A percentile compares a stretch with the other conserved stretches of the same genome.
Conservation (phyloP, 768 basidiomycete genomes). For the Exsudoporus frostii region DNA sequence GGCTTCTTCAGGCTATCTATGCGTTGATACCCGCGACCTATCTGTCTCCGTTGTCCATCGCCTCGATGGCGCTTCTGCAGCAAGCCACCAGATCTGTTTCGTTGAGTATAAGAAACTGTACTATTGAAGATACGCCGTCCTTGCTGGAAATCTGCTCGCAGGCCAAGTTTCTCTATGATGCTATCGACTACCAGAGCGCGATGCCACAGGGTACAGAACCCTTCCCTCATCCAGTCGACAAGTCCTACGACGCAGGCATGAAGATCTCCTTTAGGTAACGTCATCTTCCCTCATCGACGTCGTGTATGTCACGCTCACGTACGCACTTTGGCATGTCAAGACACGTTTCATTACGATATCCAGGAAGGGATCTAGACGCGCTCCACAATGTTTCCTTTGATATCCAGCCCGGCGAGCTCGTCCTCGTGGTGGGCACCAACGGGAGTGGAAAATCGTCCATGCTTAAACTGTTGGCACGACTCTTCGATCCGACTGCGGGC, state of each 20-base stretch:
- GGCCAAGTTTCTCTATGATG: conserved; percentile 21
- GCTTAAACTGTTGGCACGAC: conserved; percentile 46
- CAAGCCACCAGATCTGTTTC: conserved; percentile 26
- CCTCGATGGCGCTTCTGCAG: conserved; percentile 35
- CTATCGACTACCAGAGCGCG: conserved; percentile 17
- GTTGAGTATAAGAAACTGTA: conserved; percentile 13
- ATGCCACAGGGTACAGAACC: conserved; percentile 19
- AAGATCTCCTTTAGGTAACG: conserved; percentile 26
- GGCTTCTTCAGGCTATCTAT: conserved; percentile 21
- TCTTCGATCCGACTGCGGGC: conserved; percentile 47
- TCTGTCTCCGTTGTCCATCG: conserved; percentile 29
- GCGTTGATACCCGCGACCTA: conserved; percentile 20
- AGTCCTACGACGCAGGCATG: conserved; percentile 17
- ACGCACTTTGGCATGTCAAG: conserved; percentile 2
- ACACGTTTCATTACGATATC: conserved; percentile 24
- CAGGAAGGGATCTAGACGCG: conserved; percentile 17
- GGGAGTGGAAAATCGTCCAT: conserved; percentile 33
- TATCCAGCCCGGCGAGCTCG: conserved; percentile 26
- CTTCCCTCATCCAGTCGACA: conserved; percentile 13
- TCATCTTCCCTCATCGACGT: not conserved
- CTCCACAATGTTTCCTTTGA: conserved; percentile 28
- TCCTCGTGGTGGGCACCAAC: conserved; percentile 32
- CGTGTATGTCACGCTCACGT: not conserved
- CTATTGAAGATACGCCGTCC: not conserved
- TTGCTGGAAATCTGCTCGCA: conserved; percentile 12